A percentile compares a stretch with the other conserved stretches of the same genome.
Conservation (phyloP, 805 yeast species). For the Candida morakotiae region DNA sequence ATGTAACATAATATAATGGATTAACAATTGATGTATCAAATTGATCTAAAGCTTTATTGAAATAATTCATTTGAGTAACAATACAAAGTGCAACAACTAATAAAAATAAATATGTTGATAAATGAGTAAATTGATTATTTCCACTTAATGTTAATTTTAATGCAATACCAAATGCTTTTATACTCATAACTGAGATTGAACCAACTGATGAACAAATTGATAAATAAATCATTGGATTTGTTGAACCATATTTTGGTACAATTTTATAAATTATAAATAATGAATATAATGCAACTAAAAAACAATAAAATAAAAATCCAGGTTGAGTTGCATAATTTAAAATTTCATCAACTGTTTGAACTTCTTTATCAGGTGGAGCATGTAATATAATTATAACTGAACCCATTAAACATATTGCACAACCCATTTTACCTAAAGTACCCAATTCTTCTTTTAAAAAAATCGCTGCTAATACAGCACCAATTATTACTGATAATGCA, state of each 20-base stretch:
- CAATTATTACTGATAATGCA: constrained; percentile 84
- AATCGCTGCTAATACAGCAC: constrained; percentile 84
- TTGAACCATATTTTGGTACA: constrained; percentile 75
- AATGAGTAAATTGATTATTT: constrained; percentile 81
- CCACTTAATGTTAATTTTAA: constrained; percentile 80
- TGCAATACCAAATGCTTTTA: constrained; percentile 92
- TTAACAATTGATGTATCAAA: constrained; percentile 90
- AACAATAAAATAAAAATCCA: constrained; percentile 64
- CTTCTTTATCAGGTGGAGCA: constrained; percentile 93
- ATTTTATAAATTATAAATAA: constrained; percentile 76
- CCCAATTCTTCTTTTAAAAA: constrained; percentile 86
- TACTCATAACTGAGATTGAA: constrained; percentile 84
- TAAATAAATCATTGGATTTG: constrained; percentile 84
- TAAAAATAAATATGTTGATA: constrained; percentile 79
- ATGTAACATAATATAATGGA: constrained; percentile 86
- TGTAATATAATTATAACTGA: constrained; percentile 84
- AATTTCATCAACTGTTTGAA: constrained; percentile 84
- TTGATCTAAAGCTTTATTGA: constrained; percentile 89
- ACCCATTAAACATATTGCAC: constrained; percentile 86
- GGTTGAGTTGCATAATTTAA: constrained; percentile 76
- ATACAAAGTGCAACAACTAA: constrained; percentile 77
- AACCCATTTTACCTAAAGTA: constrained; percentile 83
- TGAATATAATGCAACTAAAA: constrained; percentile 62
- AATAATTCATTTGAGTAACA: constrained; percentile 87
- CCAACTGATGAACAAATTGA: constrained; percentile 90